Base-by-base conservation (phyloP, 2,329 filamentous ascomycete species). In the Arthroderma sp. region DNA sequence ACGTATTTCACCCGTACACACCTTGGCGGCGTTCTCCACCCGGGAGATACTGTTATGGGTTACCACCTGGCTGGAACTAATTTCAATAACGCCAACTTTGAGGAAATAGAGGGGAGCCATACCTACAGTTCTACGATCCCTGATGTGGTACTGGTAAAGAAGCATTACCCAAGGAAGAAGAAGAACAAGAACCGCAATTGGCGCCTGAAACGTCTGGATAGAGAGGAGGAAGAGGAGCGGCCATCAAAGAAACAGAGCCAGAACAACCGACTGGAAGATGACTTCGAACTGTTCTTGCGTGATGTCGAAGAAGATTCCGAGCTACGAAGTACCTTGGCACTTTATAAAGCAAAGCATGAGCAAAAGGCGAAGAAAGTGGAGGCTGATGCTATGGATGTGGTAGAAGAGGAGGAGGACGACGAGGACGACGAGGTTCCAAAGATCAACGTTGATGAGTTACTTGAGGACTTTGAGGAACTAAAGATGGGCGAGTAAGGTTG, bases 231-330 rank as follows among this genome's bases (percentile, higher is more conserved):
- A 63, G 69, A 72, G 54, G 66, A 63, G 5, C 44, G 15, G 11
- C 23, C 56, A 52, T 59, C 56, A 33, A 58, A 53, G 37, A 61
- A 56, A 37, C 58, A 61, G 31, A 58, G 88, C 77, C 89, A 95
- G 75, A 79, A 88, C 59, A 91, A 97, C 69, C 87, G 91, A 68
- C 83, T 95, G 77, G 91, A 97, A 69, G 82, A 85, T 63, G 93
- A 98, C 73, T 98, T 95, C 74, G 93, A 98, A 76, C 83, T 91
- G 81, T 98, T 98, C 82, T 76, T 98, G 77, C 85, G 87, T 49
- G 93, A 98, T 71, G 88, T 98, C 9, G 94, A 98, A 74, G 91
- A 97, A 70, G 93, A 98, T 70, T 81, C 87, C 55, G 93, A 98
- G 67, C 78, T 96, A 63, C 80, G 93, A 57, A 81, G 84, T 44